Conservation (phyloP, 192 early-diverging fungal genomes). For the Entrophospora sp. region DNA sequence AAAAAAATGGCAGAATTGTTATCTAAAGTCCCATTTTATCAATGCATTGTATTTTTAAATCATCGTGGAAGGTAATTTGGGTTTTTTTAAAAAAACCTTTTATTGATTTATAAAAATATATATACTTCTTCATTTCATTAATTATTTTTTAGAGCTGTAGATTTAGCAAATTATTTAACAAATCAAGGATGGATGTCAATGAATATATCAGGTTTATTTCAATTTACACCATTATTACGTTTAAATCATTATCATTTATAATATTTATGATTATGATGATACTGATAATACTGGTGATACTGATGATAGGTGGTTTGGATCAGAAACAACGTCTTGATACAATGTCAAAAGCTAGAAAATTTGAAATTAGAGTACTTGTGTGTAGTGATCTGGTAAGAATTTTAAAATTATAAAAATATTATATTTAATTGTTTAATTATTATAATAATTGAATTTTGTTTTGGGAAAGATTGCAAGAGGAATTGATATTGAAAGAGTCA, state of each 20-base stretch:
- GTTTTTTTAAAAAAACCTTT: background rate
- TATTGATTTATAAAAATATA: background rate
- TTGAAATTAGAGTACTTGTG: constrained; percentile 44
- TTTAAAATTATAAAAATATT: background rate
- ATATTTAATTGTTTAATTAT: background rate
- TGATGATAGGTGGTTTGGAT: constrained; percentile 32
- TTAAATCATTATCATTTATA: no score
- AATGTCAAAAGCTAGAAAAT: constrained; percentile 45
- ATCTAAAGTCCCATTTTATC: constrained; percentile 45
- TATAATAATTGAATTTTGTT: background rate
- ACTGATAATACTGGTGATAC: no score
- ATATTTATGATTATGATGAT: no score
- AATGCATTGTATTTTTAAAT: constrained; percentile 54
- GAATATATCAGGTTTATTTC: constrained; percentile 30
- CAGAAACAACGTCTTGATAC: constrained; percentile 37
- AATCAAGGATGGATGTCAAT: constrained; percentile 41
- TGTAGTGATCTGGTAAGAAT: constrained; percentile 49
- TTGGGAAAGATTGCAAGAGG: constrained; percentile 46
- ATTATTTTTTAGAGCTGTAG: constrained; percentile 26
- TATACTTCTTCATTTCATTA: background rate
- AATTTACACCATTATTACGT: no score
- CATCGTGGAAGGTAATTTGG: constrained; percentile 26
- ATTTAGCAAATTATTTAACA: constrained; percentile 40
- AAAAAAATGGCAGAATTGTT: constrained; percentile 34
- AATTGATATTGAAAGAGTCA: constrained; percentile 66